Evolutionary conservation across 2,329 filamentous ascomycete species (phyloP).

Genomic region (Fusarium sp.): DNA sequence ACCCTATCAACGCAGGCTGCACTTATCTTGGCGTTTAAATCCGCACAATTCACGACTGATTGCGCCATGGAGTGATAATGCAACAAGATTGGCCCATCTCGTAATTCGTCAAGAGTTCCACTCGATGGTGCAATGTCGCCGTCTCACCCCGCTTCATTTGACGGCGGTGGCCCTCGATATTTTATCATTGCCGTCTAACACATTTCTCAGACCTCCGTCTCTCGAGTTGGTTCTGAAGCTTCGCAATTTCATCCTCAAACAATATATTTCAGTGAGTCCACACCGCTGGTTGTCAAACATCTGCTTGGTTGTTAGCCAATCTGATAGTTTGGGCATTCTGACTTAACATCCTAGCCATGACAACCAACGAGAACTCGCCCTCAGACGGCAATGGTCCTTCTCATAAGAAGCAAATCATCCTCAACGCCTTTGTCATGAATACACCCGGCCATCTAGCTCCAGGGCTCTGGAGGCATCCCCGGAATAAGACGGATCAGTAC

Average conservation of each 20-base stretch:
- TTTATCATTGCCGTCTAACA: not conserved
- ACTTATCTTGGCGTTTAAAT: not conserved
- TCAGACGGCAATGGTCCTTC: not conserved
- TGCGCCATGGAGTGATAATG: not conserved
- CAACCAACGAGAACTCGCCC: not conserved
- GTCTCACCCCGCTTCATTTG: not conserved
- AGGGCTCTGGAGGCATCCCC: constrained; percentile 36
- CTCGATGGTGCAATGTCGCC: not conserved
- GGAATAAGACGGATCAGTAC: constrained; percentile 34
- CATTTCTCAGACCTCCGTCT: no score
- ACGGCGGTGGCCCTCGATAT: accelerated
- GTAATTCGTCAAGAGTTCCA: not conserved
- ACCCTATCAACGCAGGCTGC: not conserved
- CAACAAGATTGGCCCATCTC: not conserved
- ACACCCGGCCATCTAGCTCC: constrained; percentile 28
- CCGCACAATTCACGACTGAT: not conserved
- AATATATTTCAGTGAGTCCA: no score
- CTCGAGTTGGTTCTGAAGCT: no score
- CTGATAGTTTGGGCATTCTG: not conserved
- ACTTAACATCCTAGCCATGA: not conserved
- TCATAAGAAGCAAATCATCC: not conserved
- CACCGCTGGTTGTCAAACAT: no score
- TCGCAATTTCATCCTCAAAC: no score
- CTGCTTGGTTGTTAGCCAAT: no score
- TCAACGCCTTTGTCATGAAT: constrained; percentile 19